Evolutionary conservation across 257 asterid species (phyloP), one percentile per base, ranked within the genome.

Genomic region (Capsicum baccatum): DNA sequence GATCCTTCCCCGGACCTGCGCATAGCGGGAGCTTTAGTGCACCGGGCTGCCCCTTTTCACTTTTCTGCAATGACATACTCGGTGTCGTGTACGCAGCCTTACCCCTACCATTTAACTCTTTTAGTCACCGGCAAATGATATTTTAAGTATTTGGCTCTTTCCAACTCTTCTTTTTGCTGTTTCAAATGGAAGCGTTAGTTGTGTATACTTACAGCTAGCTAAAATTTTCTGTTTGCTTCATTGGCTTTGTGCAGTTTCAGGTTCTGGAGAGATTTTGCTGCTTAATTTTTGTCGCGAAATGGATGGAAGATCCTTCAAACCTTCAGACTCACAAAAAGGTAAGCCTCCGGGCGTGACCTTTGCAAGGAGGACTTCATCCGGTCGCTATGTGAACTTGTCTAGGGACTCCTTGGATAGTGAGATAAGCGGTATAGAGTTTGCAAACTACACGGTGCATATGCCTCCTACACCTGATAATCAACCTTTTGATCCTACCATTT

Each of bases 401-500:
- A 89, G 98, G 89, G 99, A 94, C 16, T 92, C 94, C 73, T 91
- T 97, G n/a, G 98, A 97, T 55, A 97, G 99, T 66, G 99, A 97
- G 68, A 87, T 96, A 21, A 92, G 94, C 10, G 93, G 95, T 17
- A 83, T 84, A 35, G 99, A 93, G 69, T 92, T 88, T 79, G 89
- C 92, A 0, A 94, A 93, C 81, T 97, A 94, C 81, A 94, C 94
- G 0, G 99, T 97, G 79, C 98, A 94, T 26, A 94, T 97, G 56
- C 98, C 98, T 11, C 93, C 95, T 14, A 94, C 99, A 10, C 99
- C 99, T 8, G 99, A 97, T 87, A 92, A 97, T 84, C 99, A 97
- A 52, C 99, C 98, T 2, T 93, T 93, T 97, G 98, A 94, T 62
- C 93, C 93, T 48, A 89, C 95, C 0, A 91, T 94, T 79, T 91